A percentile compares a stretch with the other conserved stretches of the same genome.
These are phyloP conservation scores for Stemphylium beticola DNA, from an alignment of 2,329 filamentous ascomycete genomes.

Conservation along the genomic window DNA sequence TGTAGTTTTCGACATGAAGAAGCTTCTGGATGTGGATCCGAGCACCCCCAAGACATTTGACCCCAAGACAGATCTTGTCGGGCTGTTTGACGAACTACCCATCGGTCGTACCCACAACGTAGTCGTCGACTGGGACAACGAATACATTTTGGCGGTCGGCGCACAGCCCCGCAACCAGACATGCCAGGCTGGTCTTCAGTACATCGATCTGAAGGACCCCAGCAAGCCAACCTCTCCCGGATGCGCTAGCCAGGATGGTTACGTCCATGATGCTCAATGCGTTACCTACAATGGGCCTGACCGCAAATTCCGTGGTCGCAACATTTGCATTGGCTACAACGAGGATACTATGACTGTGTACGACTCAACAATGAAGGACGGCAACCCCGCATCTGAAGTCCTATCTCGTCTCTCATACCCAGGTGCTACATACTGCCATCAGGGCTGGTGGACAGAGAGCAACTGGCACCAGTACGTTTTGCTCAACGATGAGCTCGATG, in stretches of 20 bases:
- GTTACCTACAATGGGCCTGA: conserved; percentile 62
- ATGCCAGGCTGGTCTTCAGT: conserved; percentile 62
- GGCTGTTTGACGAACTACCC: conserved; percentile 33
- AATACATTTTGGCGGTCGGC: conserved; percentile 44
- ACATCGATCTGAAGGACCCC: conserved; percentile 63
- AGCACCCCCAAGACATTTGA: conserved; percentile 41
- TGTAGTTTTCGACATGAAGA: conserved; percentile 54
- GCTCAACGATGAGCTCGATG: conserved; percentile 45
- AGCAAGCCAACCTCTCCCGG: conserved; percentile 60
- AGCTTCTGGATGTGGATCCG: conserved; percentile 40
- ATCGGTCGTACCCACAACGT: conserved; percentile 49
- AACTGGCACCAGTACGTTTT: conserved; percentile 44
- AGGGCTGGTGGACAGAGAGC: conserved; percentile 60
- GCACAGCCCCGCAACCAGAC: conserved; percentile 41
- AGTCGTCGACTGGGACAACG: conserved; percentile 44
- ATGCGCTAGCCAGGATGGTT: conserved; percentile 61
- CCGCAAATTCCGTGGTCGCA: conserved; percentile 54
- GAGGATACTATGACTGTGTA: conserved; percentile 60
- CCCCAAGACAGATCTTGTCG: conserved; percentile 37
- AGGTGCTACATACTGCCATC: conserved; percentile 63
- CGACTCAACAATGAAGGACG: conserved; percentile 59
- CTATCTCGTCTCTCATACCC: conserved; percentile 62
- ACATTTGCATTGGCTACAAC: conserved; percentile 65
- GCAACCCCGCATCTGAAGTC: conserved; percentile 62
- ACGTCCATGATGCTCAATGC: conserved; percentile 68